Conservation (phyloP, 2,329 filamentous ascomycete genomes). For the Metarhizium humberi region DNA sequence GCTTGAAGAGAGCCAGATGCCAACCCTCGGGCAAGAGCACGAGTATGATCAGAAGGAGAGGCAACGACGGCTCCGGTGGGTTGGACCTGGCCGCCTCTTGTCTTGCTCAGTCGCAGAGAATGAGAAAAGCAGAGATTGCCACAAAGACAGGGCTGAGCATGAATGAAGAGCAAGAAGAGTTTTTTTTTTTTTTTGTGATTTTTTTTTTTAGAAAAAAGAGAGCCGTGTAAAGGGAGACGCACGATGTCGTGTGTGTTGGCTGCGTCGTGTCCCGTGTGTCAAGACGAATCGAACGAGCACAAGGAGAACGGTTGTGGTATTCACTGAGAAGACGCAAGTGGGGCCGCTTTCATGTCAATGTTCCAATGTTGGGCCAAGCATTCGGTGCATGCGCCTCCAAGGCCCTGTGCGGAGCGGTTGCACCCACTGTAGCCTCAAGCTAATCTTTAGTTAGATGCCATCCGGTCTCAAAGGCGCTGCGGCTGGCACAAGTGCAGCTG, state of each 20-base stretch:
- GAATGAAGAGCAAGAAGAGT: not conserved
- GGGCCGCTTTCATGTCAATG: too few species aligned
- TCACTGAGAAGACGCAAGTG: not conserved
- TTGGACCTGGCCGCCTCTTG: not conserved
- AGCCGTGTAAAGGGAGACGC: not conserved
- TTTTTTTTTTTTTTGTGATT: too few species aligned
- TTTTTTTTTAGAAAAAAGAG: not conserved
- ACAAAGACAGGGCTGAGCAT: too few species aligned
- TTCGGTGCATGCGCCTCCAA: too few species aligned
- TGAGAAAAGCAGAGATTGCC: too few species aligned
- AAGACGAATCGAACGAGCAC: not conserved
- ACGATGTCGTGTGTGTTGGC: constrained; percentile 7
- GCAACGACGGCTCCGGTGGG: not conserved
- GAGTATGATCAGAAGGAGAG: not conserved
- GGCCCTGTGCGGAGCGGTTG: too few species aligned
- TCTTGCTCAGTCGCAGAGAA: not conserved
- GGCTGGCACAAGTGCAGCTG: too few species aligned
- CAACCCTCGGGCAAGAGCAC: constrained; percentile 2
- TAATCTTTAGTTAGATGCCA: too few species aligned
- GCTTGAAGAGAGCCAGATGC: constrained; percentile 1
- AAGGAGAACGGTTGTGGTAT: not conserved
- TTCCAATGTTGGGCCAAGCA: too few species aligned
- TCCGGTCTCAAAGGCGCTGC: too few species aligned
- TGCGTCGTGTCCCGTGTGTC: constrained; percentile 1
- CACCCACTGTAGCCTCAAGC: too few species aligned